These are phyloP conservation scores for Vicia sativa DNA, from an alignment of 306 rosid species.

Conservation along the genomic window DNA sequence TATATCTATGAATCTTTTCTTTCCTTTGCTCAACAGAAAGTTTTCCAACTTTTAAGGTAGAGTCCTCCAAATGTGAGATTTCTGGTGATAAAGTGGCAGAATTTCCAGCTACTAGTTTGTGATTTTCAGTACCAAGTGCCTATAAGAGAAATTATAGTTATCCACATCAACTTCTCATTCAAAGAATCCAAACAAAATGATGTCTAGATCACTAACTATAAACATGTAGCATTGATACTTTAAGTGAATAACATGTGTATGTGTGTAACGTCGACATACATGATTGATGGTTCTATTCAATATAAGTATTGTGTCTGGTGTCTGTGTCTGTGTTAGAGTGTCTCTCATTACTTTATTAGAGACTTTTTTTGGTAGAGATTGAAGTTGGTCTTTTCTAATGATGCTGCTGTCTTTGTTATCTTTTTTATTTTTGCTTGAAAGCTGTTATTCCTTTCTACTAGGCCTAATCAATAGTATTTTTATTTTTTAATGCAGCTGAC, in stretches of 20 bases:
- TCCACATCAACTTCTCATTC: constrained; percentile 15
- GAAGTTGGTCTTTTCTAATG: constrained; percentile 32
- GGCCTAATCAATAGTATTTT: constrained; percentile 32
- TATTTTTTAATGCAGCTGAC: constrained; percentile 43
- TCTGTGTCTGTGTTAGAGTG: too few species aligned
- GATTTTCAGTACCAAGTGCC: constrained; percentile 70
- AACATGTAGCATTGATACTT: neutral
- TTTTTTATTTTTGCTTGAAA: neutral
- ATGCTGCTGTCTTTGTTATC: constrained; percentile 16
- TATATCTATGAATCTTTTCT: constrained; percentile 93
- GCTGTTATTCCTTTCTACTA: constrained; percentile 34
- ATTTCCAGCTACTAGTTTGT: constrained; percentile 64
- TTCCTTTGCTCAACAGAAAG: constrained; percentile 91
- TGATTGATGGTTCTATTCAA: neutral
- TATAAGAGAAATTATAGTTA: constrained; percentile 32
- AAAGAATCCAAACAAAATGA: too few species aligned
- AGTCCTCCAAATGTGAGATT: constrained; percentile 79
- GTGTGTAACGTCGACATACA: too few species aligned
- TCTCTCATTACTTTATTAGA: neutral
- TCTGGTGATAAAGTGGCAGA: constrained; percentile 70
- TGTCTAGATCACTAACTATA: too few species aligned
- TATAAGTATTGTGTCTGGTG: too few species aligned
- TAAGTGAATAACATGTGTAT: neutral
- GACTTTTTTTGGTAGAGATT: too few species aligned
- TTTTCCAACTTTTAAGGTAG: constrained; percentile 80